These are phyloP conservation scores for Penicillium antarcticum DNA, from an alignment of 495 filamentous ascomycete species.

Conservation along the genomic window DNA sequence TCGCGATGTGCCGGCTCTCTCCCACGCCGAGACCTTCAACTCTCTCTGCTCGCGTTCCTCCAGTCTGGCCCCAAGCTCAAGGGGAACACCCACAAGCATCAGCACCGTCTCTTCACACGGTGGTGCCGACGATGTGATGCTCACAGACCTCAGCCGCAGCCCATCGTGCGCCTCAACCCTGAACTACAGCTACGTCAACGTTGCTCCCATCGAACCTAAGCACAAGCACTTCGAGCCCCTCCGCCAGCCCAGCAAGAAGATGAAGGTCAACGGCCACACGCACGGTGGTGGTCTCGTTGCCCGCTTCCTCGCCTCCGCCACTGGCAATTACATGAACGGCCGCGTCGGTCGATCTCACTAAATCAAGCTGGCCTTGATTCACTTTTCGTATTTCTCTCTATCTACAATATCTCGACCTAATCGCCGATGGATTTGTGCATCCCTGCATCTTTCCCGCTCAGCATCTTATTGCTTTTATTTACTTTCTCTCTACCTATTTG, in stretches of 20 bases:
- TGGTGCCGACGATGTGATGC: conserved; percentile 33
- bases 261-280: conserved; percentile 28
- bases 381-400: not conserved
- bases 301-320: conserved; percentile 41
- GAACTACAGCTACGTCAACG: conserved; percentile 34
- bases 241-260: conserved; percentile 43
- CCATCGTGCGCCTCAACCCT: conserved; percentile 27
- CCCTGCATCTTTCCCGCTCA: not conserved
- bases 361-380: conserved; percentile 20
- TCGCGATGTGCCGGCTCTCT: conserved; percentile 45
- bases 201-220: conserved; percentile 23
- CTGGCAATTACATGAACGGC: conserved; percentile 41
- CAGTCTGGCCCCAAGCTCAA: conserved; percentile 40
- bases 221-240: conserved; percentile 18
- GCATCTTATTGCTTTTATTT: not conserved
- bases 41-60: conserved; percentile 50
- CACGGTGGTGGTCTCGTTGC: conserved; percentile 38
- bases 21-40: conserved; percentile 42
- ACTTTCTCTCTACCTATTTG: conserved; percentile 4
- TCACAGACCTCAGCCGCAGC: conserved; percentile 33
- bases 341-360: conserved; percentile 35
- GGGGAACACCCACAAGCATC: conserved; percentile 40
- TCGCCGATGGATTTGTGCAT: not conserved
- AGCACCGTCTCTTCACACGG: conserved; percentile 39
- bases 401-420: conserved; percentile 2